Percentiles rank a stretch among this genome's conserved stretches.
These are phyloP conservation scores for Cordyceps fumosorosea DNA, from an alignment of 2,329 filamentous ascomycete genomes.

Conservation along the genomic window DNA sequence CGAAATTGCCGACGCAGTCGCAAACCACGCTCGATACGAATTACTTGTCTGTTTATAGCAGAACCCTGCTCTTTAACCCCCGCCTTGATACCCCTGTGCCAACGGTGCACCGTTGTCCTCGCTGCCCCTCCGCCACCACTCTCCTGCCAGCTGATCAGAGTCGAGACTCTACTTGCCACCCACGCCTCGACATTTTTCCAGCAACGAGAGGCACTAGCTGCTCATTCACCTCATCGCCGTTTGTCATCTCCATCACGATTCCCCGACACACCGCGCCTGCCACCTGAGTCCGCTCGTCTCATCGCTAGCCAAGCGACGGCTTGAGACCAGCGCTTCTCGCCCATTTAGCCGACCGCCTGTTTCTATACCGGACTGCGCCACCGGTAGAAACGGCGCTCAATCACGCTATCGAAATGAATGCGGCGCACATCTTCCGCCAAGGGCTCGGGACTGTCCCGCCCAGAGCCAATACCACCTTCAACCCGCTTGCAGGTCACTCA, in stretches of 20 bases:
- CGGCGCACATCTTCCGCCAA: conserved; percentile 53
- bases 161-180: not conserved
- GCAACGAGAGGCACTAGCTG: too few species aligned
- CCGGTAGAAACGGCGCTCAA: not conserved
- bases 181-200: not conserved
- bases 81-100: not conserved
- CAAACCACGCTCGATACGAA: not conserved
- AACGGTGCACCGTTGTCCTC: not conserved
- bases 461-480: conserved; percentile 27
- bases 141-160: not conserved
- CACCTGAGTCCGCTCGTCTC: not conserved
- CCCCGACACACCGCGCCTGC: not conserved
- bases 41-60: not conserved
- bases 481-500: conserved; percentile 27
- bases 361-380: not conserved
- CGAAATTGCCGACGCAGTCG: not conserved
- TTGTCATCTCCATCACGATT: not conserved
- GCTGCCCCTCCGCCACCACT: not conserved
- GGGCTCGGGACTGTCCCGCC: conserved; percentile 42
- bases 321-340: not conserved
- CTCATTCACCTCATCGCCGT: not conserved
- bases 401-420: conserved; percentile 42
- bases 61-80: not conserved
- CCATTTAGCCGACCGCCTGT: not conserved
- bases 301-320: not conserved